These are phyloP conservation scores for Cyclocybe cylindracea DNA, from an alignment of 768 basidiomycete genomes.

Conservation along the genomic window DNA sequence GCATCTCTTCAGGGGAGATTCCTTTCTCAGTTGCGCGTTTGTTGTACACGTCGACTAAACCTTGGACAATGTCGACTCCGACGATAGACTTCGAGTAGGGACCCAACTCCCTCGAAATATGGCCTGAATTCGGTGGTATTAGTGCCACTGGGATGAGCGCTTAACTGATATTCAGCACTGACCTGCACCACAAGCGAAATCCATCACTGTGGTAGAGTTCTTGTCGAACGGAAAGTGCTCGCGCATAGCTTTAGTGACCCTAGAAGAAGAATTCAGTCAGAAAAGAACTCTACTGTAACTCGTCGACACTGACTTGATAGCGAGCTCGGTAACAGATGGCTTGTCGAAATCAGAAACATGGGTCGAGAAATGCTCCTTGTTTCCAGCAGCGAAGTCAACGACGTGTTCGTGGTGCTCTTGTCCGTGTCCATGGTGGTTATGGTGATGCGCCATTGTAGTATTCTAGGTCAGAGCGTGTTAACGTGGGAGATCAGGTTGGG, in stretches of 20 bases:
- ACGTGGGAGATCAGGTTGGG: too few relatives aligned
- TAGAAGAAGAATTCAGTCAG: constrained; percentile 11
- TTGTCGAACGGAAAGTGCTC: constrained; percentile 51
- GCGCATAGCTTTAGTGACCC: constrained; percentile 37
- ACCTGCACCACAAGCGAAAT: constrained; percentile 80
- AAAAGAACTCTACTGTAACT: background rate
- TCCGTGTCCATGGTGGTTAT: background rate
- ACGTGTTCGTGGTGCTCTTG: constrained; percentile 10
- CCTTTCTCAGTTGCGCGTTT: constrained; percentile 59
- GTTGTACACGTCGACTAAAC: constrained; percentile 70
- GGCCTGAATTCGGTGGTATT: constrained; percentile 40
- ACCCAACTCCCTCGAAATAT: constrained; percentile 62
- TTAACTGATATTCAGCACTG: background rate
- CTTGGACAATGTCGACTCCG: constrained; percentile 77
- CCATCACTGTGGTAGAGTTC: constrained; percentile 59
- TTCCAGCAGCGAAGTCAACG: constrained; percentile 30
- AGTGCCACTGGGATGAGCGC: background rate
- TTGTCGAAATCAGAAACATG: constrained; percentile 16
- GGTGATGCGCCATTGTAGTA: background rate
- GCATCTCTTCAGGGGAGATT: constrained; percentile 65
- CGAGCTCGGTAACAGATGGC: constrained; percentile 21
- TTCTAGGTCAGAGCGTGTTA: too few relatives aligned
- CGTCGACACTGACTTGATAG: constrained; percentile 19
- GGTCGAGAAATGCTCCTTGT: constrained; percentile 37
- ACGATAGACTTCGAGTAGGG: constrained; percentile 62